These are phyloP conservation scores for Ustilago sp. DNA, from an alignment of 1,284 basidiomycete genomes.

Conservation along the genomic window DNA sequence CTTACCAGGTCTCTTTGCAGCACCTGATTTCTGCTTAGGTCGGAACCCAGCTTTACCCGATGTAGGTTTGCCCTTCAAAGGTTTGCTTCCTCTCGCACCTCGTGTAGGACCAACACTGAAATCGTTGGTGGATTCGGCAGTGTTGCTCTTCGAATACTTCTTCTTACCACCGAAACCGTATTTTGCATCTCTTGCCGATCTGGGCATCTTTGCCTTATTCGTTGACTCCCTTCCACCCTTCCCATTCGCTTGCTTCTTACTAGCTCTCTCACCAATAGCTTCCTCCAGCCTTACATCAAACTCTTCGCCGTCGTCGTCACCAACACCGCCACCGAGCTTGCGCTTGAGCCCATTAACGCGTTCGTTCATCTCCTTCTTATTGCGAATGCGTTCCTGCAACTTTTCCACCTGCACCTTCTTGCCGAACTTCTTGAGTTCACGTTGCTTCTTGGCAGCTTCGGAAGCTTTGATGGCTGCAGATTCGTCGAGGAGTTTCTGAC, in stretches of 20 bases:
- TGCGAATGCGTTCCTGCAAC: conserved; percentile 79
- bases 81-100: conserved; percentile 39
- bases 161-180: conserved; percentile 68
- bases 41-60: conserved; percentile 44
- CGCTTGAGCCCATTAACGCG: conserved; percentile 74
- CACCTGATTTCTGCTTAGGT: conserved; percentile 42
- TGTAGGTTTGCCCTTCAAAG: conserved; percentile 14
- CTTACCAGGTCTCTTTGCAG: conserved; percentile 46
- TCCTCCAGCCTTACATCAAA: conserved; percentile 80
- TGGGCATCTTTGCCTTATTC: conserved; percentile 60
- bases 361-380: conserved; percentile 83
- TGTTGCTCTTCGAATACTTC: conserved; percentile 63
- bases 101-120: conserved; percentile 43
- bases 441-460: conserved; percentile 89
- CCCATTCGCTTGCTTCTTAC: conserved; percentile 13
- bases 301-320: conserved; percentile 73
- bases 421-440: conserved; percentile 97
- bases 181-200: conserved; percentile 60
- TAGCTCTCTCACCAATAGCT: conserved; percentile 59
- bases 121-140: conserved; percentile 64
- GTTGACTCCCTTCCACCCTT: conserved; percentile 21
- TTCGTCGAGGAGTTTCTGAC: conserved; percentile 90
- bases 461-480: conserved; percentile 87
- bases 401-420: conserved; percentile 94
- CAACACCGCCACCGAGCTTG: conserved; percentile 71